Evolutionary conservation across 768 basidiomycete genomes (phyloP).

Genomic region (Lentinula raphanica): DNA sequence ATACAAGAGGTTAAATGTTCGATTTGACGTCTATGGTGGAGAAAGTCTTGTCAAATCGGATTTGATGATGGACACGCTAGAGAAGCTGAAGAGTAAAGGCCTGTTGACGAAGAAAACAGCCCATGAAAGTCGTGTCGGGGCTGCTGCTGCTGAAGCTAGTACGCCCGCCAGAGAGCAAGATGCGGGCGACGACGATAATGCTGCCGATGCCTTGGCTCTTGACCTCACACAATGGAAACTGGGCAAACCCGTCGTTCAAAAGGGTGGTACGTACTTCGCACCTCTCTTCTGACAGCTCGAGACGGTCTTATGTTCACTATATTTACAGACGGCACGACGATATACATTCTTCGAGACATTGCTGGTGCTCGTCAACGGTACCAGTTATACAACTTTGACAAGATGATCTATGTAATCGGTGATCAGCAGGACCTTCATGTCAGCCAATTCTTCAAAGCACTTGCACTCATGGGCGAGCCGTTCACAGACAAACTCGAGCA

Average conservation of each 20-base stretch:
- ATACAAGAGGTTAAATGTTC: conserved; percentile 32
- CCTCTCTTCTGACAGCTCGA: too few relatives aligned
- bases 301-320: too few relatives aligned
- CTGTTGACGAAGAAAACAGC: conserved; percentile 7
- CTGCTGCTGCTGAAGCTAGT: background rate
- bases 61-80: conserved; percentile 25
- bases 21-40: conserved; percentile 35
- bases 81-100: conserved; percentile 23
- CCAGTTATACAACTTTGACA: conserved; percentile 68
- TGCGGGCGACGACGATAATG: conserved; percentile 16
- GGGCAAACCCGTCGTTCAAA: conserved; percentile 33
- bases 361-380: conserved; percentile 68
- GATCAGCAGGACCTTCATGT: conserved; percentile 13
- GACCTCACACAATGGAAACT: conserved; percentile 31
- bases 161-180: too few relatives aligned
- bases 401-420: conserved; percentile 44
- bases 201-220: conserved; percentile 21
- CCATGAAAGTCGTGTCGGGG: conserved; percentile 2
- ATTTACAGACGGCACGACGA: conserved; percentile 37
- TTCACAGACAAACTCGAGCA: conserved; percentile 64
- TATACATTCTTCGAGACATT: conserved; percentile 70
- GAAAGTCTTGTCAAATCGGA: conserved; percentile 29
- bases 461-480: conserved; percentile 61
- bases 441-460: conserved; percentile 13
- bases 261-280: conserved; percentile 18